Conservation (phyloP, 2,329 filamentous ascomycete species). For the Hymenotorrendiella dingleyae region DNA sequence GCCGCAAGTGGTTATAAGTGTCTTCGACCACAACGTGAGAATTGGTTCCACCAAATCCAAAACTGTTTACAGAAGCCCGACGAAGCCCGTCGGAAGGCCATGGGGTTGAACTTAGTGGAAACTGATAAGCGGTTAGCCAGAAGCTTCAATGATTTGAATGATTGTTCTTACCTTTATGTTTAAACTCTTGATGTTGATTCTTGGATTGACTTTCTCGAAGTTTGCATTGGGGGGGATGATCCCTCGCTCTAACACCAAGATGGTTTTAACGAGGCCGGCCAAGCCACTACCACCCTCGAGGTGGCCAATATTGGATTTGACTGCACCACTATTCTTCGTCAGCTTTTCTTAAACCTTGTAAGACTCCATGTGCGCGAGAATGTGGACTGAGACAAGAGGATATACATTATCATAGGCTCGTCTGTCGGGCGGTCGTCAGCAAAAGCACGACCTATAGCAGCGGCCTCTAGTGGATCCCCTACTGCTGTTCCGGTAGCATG, state of each 20-base stretch:
- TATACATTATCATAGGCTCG: constrained; percentile 11
- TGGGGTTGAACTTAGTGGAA: constrained; percentile 3
- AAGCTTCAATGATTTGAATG: neutral
- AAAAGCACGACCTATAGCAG: neutral
- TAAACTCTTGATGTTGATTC: constrained; percentile 20
- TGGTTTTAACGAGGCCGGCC: constrained; percentile 34
- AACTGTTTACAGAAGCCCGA: constrained; percentile 21
- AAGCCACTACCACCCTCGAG: constrained; percentile 33
- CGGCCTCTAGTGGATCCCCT: constrained; percentile 10
- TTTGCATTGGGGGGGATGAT: constrained; percentile 36
- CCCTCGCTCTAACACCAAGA: constrained; percentile 35
- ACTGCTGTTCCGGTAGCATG: constrained; percentile 10
- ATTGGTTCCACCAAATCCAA: constrained; percentile 22
- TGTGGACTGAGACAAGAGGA: no score
- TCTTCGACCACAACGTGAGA: constrained; percentile 17
- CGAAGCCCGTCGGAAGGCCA: constrained; percentile 11
- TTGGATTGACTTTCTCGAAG: constrained; percentile 33
- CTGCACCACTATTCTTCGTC: neutral
- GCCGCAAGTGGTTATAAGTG: constrained; percentile 18
- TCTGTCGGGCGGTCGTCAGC: neutral
- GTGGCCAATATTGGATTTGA: constrained; percentile 34
- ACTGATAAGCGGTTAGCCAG: neutral
- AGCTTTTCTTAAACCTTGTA: neutral
- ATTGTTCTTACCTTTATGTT: constrained; percentile 26
- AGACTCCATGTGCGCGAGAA: no score